Evolutionary conservation across 305 asterid species (phyloP).

Genomic region (Fraxinus baroniana): DNA sequence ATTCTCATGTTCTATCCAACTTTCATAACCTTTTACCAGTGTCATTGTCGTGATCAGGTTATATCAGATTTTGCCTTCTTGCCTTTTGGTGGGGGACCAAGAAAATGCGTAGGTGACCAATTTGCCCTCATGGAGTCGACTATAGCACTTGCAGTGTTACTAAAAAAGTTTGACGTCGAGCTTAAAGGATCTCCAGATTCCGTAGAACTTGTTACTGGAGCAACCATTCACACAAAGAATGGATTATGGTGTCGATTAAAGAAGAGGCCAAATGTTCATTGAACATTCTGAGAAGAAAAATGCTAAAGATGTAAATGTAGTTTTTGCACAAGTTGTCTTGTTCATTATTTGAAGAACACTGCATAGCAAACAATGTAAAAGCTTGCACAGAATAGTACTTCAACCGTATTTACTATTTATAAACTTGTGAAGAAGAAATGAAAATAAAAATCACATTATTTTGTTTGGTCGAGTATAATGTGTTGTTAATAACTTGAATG

Average conservation of each 20-base stretch:
- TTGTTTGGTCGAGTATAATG: not conserved
- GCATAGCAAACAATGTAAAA: not conserved
- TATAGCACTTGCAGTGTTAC: constrained; percentile 64
- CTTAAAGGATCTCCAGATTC: constrained; percentile 70
- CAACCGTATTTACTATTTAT: not conserved
- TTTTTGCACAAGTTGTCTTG: not conserved
- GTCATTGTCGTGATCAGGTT: constrained; percentile 38
- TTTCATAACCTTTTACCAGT: constrained; percentile 8
- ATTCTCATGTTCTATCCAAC: not conserved
- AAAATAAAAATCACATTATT: not conserved
- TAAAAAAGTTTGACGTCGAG: constrained; percentile 73
- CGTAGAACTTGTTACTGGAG: constrained; percentile 87
- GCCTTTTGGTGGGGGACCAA: constrained; percentile 97
- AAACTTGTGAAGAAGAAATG: not conserved
- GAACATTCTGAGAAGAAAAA: not conserved
- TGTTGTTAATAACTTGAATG: no score
- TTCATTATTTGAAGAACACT: not conserved
- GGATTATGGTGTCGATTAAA: constrained; percentile 86
- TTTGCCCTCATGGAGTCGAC: constrained; percentile 97
- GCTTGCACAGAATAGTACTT: not conserved
- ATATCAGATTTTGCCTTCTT: constrained; percentile 84
- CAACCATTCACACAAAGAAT: constrained; percentile 85
- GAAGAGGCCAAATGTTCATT: constrained; percentile 40
- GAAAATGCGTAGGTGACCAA: constrained; percentile 95
- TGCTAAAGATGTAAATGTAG: not conserved